A percentile compares a stretch with the other conserved stretches of the same genome.
Evolutionary conservation across 2,329 filamentous ascomycete genomes (phyloP).

Genomic region (Tolypocladium inflatum): DNA sequence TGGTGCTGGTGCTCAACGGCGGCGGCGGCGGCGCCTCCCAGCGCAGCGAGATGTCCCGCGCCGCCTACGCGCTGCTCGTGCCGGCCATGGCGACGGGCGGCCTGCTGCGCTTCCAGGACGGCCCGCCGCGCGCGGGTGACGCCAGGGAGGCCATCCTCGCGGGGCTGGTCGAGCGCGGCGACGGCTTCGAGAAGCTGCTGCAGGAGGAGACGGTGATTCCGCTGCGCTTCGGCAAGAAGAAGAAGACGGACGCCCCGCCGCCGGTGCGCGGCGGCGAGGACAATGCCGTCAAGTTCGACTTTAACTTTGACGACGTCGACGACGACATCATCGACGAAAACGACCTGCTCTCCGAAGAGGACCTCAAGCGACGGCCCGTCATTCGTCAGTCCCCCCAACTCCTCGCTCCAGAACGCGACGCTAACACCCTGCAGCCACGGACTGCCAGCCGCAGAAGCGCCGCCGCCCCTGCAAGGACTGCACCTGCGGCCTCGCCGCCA

Average conservation of each 20-base stretch:
- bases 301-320: conserved; percentile 39
- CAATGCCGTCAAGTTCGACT: conserved; percentile 38
- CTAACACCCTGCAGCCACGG: conserved; percentile 47
- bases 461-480: conserved; percentile 96
- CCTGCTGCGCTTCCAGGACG: conserved; percentile 59
- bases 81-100: conserved; percentile 61
- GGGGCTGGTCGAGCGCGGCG: conserved; percentile 56
- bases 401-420: conserved; percentile 10
- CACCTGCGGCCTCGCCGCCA: conserved; percentile 83
- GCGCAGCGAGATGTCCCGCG: conserved; percentile 47
- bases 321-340: conserved; percentile 92
- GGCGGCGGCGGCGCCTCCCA: conserved; percentile 51
- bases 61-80: conserved; percentile 61
- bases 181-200: conserved; percentile 67
- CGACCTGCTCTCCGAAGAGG: conserved; percentile 73
- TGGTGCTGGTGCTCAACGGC: conserved; percentile 72
- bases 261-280: conserved; percentile 49
- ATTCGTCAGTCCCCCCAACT: conserved; percentile 56
- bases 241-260: conserved; percentile 15
- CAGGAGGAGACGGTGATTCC: conserved; percentile 48
- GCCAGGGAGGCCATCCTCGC: conserved; percentile 76
- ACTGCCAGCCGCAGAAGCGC: conserved; percentile 85
- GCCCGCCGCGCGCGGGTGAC: conserved; percentile 39
- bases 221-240: conserved; percentile 31
- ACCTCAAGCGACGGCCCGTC: conserved; percentile 66